Conservation (phyloP, 805 yeast species). For the Teunomyces cretensis region DNA sequence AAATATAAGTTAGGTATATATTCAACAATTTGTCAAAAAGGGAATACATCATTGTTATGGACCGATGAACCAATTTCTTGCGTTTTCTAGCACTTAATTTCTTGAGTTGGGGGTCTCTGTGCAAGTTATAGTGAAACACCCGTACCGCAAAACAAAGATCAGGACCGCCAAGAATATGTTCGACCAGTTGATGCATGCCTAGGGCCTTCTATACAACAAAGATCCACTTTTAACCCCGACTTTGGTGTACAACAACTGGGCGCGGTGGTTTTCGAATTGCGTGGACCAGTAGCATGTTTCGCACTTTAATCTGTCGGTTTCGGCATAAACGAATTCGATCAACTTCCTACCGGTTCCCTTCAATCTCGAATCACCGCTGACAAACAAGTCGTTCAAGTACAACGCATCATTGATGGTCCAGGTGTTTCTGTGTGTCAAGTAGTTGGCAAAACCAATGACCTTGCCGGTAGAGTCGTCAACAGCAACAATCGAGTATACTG, state of each 20-base stretch:
- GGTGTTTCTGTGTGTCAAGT: slow-evolving; percentile 48
- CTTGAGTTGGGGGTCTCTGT: too few species aligned
- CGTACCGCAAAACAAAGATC: too few species aligned
- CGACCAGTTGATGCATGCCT: too few species aligned
- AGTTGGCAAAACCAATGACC: slow-evolving; percentile 51
- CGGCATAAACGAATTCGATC: slow-evolving; percentile 48
- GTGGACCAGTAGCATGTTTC: slow-evolving; percentile 54
- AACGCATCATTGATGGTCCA: slow-evolving; percentile 48
- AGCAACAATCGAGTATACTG: slow-evolving; percentile 52
- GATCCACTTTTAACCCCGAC: slow-evolving; percentile 46
- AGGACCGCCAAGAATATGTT: too few species aligned
- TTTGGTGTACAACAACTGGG: slow-evolving; percentile 54
- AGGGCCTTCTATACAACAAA: slow-evolving; percentile 35
- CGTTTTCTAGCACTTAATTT: too few species aligned
- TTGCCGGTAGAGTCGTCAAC: slow-evolving; percentile 32
- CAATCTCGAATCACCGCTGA: slow-evolving; percentile 36
- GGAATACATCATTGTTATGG: too few species aligned
- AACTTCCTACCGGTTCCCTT: slow-evolving; percentile 49
- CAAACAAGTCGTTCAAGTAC: slow-evolving; percentile 55
- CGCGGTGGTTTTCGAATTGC: slow-evolving; percentile 53
- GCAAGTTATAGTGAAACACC: too few species aligned
- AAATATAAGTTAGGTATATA: too few species aligned
- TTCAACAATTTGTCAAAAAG: too few species aligned
- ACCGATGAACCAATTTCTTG: too few species aligned
- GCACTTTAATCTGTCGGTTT: slow-evolving; percentile 44